Evolutionary conservation across 2,329 filamentous ascomycete genomes (phyloP).

Genomic region (Botrytis aclada): DNA sequence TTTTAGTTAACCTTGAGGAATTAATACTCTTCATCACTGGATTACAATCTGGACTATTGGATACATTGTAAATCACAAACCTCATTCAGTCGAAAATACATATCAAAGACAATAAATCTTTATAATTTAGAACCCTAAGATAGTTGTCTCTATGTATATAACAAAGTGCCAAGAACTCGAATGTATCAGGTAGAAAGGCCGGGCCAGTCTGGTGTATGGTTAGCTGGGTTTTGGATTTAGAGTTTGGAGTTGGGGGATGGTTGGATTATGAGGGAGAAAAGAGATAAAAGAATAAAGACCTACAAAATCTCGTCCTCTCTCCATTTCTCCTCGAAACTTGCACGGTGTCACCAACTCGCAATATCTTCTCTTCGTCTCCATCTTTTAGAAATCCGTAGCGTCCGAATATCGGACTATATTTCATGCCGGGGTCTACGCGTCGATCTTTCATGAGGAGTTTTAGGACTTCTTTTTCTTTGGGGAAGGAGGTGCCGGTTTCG

Average conservation of each 20-base stretch:
- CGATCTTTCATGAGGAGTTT: slow-evolving; percentile 70
- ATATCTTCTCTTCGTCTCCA: slow-evolving; percentile 34
- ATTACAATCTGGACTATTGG: too few species aligned
- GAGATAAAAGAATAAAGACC: slow-evolving; percentile 34
- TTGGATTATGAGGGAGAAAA: background rate
- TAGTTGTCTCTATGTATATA: too few species aligned
- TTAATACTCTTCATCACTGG: too few species aligned
- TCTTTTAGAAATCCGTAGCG: slow-evolving; percentile 61
- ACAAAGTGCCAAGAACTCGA: too few species aligned
- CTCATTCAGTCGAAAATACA: too few species aligned
- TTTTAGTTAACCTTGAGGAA: too few species aligned
- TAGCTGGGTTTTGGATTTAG: background rate
- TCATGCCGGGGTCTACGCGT: slow-evolving; percentile 65
- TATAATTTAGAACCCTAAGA: too few species aligned
- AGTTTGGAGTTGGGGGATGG: too few species aligned
- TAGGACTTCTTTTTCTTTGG: slow-evolving; percentile 58
- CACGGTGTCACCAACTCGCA: slow-evolving; percentile 49
- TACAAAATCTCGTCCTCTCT: slow-evolving; percentile 48
- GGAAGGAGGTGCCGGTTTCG: slow-evolving; percentile 56
- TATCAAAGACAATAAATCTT: too few species aligned
- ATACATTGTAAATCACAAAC: too few species aligned
- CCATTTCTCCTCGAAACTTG: slow-evolving; percentile 43
- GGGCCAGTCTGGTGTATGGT: slow-evolving; percentile 35
- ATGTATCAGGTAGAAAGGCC: slow-evolving; percentile 29
- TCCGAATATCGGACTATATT: slow-evolving; percentile 69